phyloP scores from a whole-genome alignment of 140 eudicot genomes.

The Cichorium intybus region DNA sequence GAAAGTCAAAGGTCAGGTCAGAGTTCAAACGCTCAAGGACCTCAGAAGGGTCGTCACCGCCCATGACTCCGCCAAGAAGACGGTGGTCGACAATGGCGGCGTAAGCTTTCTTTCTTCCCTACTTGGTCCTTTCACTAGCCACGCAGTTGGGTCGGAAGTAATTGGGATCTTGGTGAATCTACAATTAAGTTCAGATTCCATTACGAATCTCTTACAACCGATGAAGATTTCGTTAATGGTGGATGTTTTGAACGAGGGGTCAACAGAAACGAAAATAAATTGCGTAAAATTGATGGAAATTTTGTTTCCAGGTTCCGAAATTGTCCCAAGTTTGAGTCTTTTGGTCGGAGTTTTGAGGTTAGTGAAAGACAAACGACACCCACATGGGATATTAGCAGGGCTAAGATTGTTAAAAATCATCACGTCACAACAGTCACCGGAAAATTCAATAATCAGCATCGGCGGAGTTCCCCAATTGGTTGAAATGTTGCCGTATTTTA shows the following conservation, averaged over 20 bases:
- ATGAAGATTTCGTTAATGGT: constrained; percentile 72
- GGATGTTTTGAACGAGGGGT: constrained; percentile 91
- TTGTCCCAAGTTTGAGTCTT: constrained; percentile 65
- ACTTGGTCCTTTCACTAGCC: constrained; percentile 81
- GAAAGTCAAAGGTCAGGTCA: constrained; percentile 74
- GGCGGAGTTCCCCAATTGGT: constrained; percentile 64
- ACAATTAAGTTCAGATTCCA: constrained; percentile 39
- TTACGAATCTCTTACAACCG: constrained; percentile 55
- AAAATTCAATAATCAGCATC: constrained; percentile 41
- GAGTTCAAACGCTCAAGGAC: constrained; percentile 69
- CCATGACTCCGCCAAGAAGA: constrained; percentile 51
- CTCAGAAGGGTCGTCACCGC: constrained; percentile 41
- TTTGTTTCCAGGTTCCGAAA: constrained; percentile 49
- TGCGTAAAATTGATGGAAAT: constrained; percentile 48
- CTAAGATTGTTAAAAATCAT: constrained; percentile 45
- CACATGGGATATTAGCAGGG: constrained; percentile 54
- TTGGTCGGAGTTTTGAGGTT: constrained; percentile 71
- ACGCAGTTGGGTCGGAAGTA: constrained; percentile 81
- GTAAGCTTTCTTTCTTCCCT: constrained; percentile 52
- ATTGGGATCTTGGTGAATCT: constrained; percentile 68
- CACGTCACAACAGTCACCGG: constrained; percentile 36
- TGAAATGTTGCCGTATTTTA: constrained; percentile 52
- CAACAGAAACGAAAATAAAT: constrained; percentile 73
- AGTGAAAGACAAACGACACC: constrained; percentile 58
- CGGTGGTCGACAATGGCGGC: constrained; percentile 72